Evolutionary conservation across 2,329 filamentous ascomycete species (phyloP).

Genomic region (Neospermospora avenae): DNA sequence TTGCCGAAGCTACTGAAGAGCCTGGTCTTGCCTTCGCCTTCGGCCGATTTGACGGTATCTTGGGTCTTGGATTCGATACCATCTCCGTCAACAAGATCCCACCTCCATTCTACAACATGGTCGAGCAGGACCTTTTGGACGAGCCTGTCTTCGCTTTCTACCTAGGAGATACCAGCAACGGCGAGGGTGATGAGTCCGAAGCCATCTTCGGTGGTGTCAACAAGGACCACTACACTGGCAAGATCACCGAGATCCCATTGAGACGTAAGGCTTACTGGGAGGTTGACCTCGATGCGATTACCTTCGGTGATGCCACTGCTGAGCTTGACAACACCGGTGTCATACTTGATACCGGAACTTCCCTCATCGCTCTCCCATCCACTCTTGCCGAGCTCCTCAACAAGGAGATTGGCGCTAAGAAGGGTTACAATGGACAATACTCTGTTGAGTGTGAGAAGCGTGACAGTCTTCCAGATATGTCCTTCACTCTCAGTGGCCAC

Average conservation of each 20-base stretch:
- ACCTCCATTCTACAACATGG: constrained; percentile 94
- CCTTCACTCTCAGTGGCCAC: constrained; percentile 84
- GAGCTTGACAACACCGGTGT: constrained; percentile 93
- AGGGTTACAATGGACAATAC: constrained; percentile 96
- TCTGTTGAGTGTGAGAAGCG: constrained; percentile 85
- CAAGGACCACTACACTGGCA: constrained; percentile 73
- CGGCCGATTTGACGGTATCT: constrained; percentile 93
- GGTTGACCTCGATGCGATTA: constrained; percentile 90
- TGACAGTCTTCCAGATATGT: constrained; percentile 80
- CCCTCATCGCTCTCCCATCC: constrained; percentile 89
- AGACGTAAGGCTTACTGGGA: constrained; percentile 99
- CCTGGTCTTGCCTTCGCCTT: constrained; percentile 97
- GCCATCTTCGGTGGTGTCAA: constrained; percentile 88
- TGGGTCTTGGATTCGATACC: constrained; percentile 90
- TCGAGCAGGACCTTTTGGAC: constrained; percentile 85
- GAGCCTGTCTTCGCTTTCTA: constrained; percentile 97
- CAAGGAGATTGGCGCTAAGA: constrained; percentile 96
- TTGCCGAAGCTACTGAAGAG: constrained; percentile 93
- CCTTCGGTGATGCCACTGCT: constrained; percentile 79
- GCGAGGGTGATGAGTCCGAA: constrained; percentile 72
- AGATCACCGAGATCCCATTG: constrained; percentile 89
- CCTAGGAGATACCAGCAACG: constrained; percentile 69
- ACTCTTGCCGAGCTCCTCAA: constrained; percentile 94
- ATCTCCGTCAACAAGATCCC: constrained; percentile 96
- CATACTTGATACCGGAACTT: constrained; percentile 97